Percentiles rank a stretch among this genome's conserved stretches.
These are phyloP conservation scores for Amylocarpus encephaloides DNA, from an alignment of 2,329 filamentous ascomycete genomes.

Conservation along the genomic window DNA sequence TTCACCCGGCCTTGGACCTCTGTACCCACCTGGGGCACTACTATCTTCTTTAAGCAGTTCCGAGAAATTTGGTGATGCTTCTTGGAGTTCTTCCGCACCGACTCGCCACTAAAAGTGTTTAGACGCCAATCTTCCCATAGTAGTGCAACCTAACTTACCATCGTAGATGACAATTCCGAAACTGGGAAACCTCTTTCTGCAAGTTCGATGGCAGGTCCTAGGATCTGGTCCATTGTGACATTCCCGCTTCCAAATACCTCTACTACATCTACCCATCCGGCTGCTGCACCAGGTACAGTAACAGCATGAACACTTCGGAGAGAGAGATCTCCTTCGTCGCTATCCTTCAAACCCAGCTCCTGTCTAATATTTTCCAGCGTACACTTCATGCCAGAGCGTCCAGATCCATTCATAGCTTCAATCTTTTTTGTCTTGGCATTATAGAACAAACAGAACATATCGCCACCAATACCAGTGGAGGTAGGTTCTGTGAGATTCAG, in stretches of 20 bases:
- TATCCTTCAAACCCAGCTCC: slow-evolving; percentile 59
- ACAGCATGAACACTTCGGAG: slow-evolving; percentile 71
- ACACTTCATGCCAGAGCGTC: slow-evolving; percentile 65
- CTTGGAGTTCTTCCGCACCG: slow-evolving; percentile 56
- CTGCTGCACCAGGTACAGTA: slow-evolving; percentile 83
- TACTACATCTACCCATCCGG: slow-evolving; percentile 87
- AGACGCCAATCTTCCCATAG: background rate
- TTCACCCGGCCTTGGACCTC: slow-evolving; percentile 74
- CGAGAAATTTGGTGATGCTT: slow-evolving; percentile 75
- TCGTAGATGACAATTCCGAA: slow-evolving; percentile 54
- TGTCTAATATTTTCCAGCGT: slow-evolving; percentile 65
- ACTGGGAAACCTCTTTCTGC: slow-evolving; percentile 89
- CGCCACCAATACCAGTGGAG: slow-evolving; percentile 91
- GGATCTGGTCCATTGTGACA: slow-evolving; percentile 66
- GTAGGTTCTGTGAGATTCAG: slow-evolving; percentile 91
- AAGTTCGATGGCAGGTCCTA: slow-evolving; percentile 76
- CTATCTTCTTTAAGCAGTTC: slow-evolving; percentile 84
- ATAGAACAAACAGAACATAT: slow-evolving; percentile 95
- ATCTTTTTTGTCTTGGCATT: slow-evolving; percentile 76
- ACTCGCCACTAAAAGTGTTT: slow-evolving; percentile 56
- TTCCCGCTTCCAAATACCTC: slow-evolving; percentile 87
- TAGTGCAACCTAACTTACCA: slow-evolving; percentile 18
- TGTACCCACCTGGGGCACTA: slow-evolving; percentile 58
- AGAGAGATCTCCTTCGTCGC: slow-evolving; percentile 56
- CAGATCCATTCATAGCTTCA: slow-evolving; percentile 84